Conservation (phyloP, 192 early-diverging fungal genomes). For the Piromyces sp. region DNA sequence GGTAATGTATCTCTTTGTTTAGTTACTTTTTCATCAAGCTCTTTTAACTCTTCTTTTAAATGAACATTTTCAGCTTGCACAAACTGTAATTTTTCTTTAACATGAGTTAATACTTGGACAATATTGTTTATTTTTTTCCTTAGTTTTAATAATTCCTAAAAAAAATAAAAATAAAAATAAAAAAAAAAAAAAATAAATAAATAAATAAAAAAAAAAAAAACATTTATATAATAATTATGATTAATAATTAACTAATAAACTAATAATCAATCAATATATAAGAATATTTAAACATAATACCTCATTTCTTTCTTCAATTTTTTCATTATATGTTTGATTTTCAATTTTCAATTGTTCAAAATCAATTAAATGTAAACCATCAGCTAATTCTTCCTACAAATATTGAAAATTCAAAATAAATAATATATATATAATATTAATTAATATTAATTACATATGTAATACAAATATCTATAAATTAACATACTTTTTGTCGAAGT, state of each 20-base stretch:
- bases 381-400: constrained; percentile 40
- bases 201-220: no score
- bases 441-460: no score
- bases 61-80: constrained; percentile 22
- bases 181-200: no score
- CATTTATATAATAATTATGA: no score
- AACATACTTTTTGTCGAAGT: constrained; percentile 26
- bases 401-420: neutral
- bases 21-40: constrained; percentile 25
- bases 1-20: constrained; percentile 24
- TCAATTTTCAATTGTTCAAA: constrained; percentile 51
- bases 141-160: constrained; percentile 31
- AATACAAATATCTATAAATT: no score
- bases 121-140: constrained; percentile 45
- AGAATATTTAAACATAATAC: constrained; percentile 1
- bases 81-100: constrained; percentile 45
- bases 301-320: constrained; percentile 45
- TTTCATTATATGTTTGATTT: constrained; percentile 46
- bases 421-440: no score
- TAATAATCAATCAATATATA: no score
- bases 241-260: no score
- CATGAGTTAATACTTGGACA: constrained; percentile 41
- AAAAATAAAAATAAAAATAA: no score
- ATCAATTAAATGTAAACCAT: constrained; percentile 43
- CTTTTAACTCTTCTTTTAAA: constrained; percentile 10